Evolutionary conservation across 2,329 filamentous ascomycete species (phyloP), one percentile per base, ranked within the genome.

Genomic region (Emericellopsis atlantica): DNA sequence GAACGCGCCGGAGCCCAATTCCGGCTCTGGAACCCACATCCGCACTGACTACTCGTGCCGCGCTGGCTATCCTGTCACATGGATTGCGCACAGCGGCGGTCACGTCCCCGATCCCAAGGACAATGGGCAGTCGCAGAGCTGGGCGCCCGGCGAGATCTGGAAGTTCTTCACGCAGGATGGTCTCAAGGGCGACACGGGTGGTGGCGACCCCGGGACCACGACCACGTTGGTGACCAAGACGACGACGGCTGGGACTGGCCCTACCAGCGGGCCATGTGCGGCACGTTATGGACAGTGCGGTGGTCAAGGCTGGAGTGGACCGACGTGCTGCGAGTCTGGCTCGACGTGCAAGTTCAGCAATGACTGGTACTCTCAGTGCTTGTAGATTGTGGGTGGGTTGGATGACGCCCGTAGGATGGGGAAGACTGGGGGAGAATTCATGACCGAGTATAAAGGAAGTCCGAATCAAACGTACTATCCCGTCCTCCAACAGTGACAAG

Each of bases 331-430:
- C 35, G 14, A 36, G 34, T n/a, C 34, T 18, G 34, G 34, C 3
- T 4, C 14, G 7, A 55, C 52, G 14, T 61, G 57, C 50, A 46
- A 51, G 41, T 42, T 41, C 26, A 36, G 43, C 5, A 61, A 60
- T 46, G 43, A 53, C 38, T 59, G 51, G 46, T 58, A 58, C 42
- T 56, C 53, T 9, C 52, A 55, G 43, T 52, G 56, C 45, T 42
- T 48, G 36, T 52, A 47, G 53, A 1, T 35, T 22, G 31, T 32
- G 31, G 31, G 3, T 15, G 6, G 31, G 15, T 6, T 32, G 3
- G 31, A 32, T 32, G 15, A 4, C 6, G 11, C 6, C 3, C 6
- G 31, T 32, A 4, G 31, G 15, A 32, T 32, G 18, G 18, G 18
- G 18, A 21, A 21, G 18, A 21, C 18, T 5, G 18, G 18, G 4